phyloP scores from a whole-genome alignment of 1,284 basidiomycete species.

The Phylloboletellus chloephorus region DNA sequence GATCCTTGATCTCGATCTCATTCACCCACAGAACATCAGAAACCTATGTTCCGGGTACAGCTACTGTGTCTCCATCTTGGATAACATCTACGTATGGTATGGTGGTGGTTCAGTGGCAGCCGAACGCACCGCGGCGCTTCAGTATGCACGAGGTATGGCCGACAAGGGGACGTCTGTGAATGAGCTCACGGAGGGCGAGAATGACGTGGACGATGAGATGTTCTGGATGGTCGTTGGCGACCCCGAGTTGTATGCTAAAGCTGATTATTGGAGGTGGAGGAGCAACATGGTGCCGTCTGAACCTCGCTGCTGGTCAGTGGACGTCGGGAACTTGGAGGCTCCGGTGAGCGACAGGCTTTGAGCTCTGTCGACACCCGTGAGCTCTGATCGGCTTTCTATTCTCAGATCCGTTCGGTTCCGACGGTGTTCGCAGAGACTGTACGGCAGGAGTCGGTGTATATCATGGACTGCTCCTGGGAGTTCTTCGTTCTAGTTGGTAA shows the following conservation, averaged over 20 bases:
- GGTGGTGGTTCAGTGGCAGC: constrained; percentile 55
- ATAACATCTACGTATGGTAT: constrained; percentile 72
- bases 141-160: constrained; percentile 52
- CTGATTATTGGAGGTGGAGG: constrained; percentile 76
- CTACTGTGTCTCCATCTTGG: constrained; percentile 65
- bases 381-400: constrained; percentile 1
- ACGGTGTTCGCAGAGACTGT: constrained; percentile 23
- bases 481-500: constrained; percentile 69
- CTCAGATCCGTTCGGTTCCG: constrained; percentile 31
- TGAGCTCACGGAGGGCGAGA: constrained; percentile 59
- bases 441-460: constrained; percentile 43
- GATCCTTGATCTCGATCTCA: constrained; percentile 5
- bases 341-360: constrained; percentile 31
- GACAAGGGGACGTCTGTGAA: constrained; percentile 37
- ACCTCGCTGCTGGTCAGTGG: constrained; percentile 56
- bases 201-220: constrained; percentile 59
- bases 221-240: constrained; percentile 80
- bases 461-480: constrained; percentile 73
- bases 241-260: constrained; percentile 57
- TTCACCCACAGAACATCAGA: constrained; percentile 44
- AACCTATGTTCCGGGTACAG: constrained; percentile 78
- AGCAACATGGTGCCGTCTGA: constrained; percentile 34
- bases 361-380: not conserved
- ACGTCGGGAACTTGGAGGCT: constrained; percentile 32
- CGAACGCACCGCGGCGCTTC: constrained; percentile 56